Base-by-base conservation (phyloP, 306 rosid species). In the Ormosia semicastrata region DNA sequence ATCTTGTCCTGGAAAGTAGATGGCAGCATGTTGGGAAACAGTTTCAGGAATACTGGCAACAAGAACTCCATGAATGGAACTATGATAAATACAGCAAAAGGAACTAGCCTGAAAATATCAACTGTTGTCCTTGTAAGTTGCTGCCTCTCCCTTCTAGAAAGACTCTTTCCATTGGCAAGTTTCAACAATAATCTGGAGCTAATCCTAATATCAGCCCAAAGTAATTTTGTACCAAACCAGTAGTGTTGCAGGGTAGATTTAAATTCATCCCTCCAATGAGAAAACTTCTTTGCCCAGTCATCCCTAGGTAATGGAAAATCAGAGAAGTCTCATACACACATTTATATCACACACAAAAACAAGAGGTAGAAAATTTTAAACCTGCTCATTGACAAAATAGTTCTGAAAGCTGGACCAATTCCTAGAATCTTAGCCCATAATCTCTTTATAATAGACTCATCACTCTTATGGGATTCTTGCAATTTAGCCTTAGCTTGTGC, bases 21-120 rank as follows among this genome's bases (percentile, higher is more conserved):
- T 30, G 98, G 98, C 71, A 94, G 69, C 97, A 94, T 92, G 89
- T 92, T 87, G 86, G 98, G 98, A 70, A 94, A 94, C 67, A 92
- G 76, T 81, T 88, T 90, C 43, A 94, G 89, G 88, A 89, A 88
- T 29, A 94, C 95, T 50, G 97, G 97, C 83, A 90, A 83, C 76
- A 94, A 77, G 57, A 94, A 86, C 70, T 94, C 98, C 97, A 92
- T 90, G 85, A 92, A 92, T 5, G 98, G 98, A 59, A 94, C 98
- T 46, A 94, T 83, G 83, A 94, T 77, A 71, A 92, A 94, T 54
- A 94, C 95, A 6, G 95, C 91, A 8, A 94, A 70, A 3, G 98
- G 97, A 82, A 92, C 98, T 54, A 94, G 94, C 90, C 97, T 88
- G 86, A 94, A 90, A 74, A 94, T 92, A 83, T 94, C 98, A 8